Evolutionary conservation across 495 filamentous ascomycete genomes (phyloP), one percentile per base, ranked within the genome.

Genomic region (Penicillium salamii): DNA sequence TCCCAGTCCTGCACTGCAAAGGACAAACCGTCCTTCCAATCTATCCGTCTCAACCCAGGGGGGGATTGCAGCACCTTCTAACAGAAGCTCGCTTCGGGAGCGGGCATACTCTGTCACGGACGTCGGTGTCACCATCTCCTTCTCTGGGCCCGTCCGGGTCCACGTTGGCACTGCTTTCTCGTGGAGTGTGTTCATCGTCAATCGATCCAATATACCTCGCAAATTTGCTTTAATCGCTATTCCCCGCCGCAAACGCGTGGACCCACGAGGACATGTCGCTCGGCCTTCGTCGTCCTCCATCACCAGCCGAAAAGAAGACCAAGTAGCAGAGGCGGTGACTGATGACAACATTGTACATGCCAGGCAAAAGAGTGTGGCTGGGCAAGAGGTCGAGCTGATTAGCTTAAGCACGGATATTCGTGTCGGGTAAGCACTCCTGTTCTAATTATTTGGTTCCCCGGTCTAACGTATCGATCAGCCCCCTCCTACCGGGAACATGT

Each of bases 111-210:
- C 76, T 14, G 59, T 78, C 19, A 58, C 72, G 17, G 83, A 86
- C 55, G 77, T 87, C 37, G 88, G 88, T 7, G 79, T 93, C 36
- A 89, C 84, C 5, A 78, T 93, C 50, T 90, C 90, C 15, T 81
- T 88, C 50, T 82, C 82, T 8, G 85, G 80, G 0, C 87, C 87
- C 8, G 60, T 67, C 11, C 58, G 62, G 17, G 82, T 88, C 20
- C 74, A 78, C 40, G 80, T 90, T 3, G 90, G 91, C 3, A 80
- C 89, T 32, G 78, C 82, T 11, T 96, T 97, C 63, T 68, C 72
- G n/a, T 96, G 91, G 92, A 78, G 80, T 33, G 81, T 96, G 15
- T 90, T 96, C 61, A 83, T 97, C 17, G 87, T 96, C 42, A 97
- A 97, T 65, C 86, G 88, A 29, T 86, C 80, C 23, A 63, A 71